A percentile compares a stretch with the other conserved stretches of the same genome.
Evolutionary conservation across 306 rosid species (phyloP).

Genomic region (Citrullus colocynthis): DNA sequence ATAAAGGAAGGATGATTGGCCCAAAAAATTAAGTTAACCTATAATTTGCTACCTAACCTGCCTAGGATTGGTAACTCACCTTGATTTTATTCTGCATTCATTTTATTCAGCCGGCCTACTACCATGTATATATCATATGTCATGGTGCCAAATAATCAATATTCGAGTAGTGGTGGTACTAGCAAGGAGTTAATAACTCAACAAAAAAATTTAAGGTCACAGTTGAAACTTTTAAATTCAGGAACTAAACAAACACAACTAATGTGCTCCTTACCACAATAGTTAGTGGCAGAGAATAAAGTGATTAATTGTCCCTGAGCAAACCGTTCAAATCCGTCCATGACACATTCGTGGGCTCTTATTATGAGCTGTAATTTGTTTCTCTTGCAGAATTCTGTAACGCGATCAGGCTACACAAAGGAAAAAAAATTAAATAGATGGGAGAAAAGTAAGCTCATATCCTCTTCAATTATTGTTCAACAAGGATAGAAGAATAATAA

Average conservation of each 20-base stretch:
- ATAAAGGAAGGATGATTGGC: neutral
- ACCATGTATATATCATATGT: neutral
- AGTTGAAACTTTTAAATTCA: neutral
- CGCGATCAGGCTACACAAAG: constrained; percentile 90
- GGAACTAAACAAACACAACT: neutral
- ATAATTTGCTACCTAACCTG: neutral
- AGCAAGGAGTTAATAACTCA: neutral
- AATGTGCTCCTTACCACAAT: constrained; percentile 58
- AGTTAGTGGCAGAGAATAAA: constrained; percentile 96
- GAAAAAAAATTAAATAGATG: neutral
- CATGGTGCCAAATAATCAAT: neutral
- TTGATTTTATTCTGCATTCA: neutral
- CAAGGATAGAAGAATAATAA: neutral
- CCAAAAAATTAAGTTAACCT: neutral
- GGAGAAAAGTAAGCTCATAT: neutral
- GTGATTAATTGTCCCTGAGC: constrained; percentile 98
- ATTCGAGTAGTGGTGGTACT: neutral
- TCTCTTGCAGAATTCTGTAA: constrained; percentile 87
- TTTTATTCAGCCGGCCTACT: neutral
- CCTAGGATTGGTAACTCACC: neutral
- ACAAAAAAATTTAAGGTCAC: neutral
- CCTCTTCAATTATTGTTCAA: neutral
- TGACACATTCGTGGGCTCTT: constrained; percentile 98
- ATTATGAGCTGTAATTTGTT: constrained; percentile 90
- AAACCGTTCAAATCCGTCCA: constrained; percentile 99